These are phyloP conservation scores for Zygoascus hellenicus DNA, from an alignment of 1,139 yeast genomes.

Conservation along the genomic window DNA sequence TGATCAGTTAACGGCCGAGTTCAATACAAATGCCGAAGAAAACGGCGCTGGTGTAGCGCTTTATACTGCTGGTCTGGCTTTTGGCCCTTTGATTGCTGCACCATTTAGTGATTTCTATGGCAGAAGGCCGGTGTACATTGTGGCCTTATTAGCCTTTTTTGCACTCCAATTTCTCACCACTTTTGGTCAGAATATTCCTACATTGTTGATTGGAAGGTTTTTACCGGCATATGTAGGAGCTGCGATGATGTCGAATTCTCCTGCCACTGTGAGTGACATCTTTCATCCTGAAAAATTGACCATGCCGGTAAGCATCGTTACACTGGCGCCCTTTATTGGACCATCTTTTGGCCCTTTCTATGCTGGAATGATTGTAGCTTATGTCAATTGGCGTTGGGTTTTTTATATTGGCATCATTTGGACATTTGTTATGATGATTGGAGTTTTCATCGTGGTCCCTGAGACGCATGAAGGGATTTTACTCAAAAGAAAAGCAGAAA, in stretches of 20 bases:
- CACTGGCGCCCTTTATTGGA: conserved; percentile 71
- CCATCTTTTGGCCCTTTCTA: conserved; percentile 70
- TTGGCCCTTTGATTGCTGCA: conserved; percentile 66
- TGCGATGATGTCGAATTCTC: conserved; percentile 69
- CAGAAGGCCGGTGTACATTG: conserved; percentile 55
- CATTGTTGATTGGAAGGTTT: conserved; percentile 60
- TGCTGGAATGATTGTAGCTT: conserved; percentile 56
- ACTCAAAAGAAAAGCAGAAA: conserved; percentile 51
- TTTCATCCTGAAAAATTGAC: conserved; percentile 54
- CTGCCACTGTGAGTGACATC: conserved; percentile 67
- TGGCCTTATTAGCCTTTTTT: conserved; percentile 51
- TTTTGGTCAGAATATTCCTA: conserved; percentile 56
- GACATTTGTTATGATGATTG: conserved; percentile 52
- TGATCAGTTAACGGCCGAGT: conserved; percentile 44
- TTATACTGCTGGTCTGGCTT: conserved; percentile 63
- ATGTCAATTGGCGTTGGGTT: conserved; percentile 52
- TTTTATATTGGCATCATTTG: conserved; percentile 63
- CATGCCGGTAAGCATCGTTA: conserved; percentile 62
- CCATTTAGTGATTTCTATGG: conserved; percentile 75
- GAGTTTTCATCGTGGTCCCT: conserved; percentile 53
- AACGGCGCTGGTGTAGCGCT: conserved; percentile 56
- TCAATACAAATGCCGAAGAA: conserved; percentile 52
- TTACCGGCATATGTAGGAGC: conserved; percentile 64
- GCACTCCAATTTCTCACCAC: conserved; percentile 64
- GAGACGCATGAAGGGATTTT: conserved; percentile 70